Evolutionary conservation across 805 yeast species (phyloP), one percentile per base, ranked within the genome.

Genomic region (Nakazawaea wyomingensis): DNA sequence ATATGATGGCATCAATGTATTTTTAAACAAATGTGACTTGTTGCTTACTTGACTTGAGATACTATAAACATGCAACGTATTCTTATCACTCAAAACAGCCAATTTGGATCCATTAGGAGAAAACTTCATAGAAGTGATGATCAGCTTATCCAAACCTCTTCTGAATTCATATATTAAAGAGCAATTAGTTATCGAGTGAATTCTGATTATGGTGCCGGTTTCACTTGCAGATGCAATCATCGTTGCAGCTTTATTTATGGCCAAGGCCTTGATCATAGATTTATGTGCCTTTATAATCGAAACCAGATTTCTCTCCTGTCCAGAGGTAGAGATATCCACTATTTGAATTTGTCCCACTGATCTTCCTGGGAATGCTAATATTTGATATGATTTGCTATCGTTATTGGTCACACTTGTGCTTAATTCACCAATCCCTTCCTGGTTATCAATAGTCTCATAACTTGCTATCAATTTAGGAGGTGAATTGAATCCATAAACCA

Each of bases 41-140:
- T 80, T 52, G 21, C 50, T 43, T 11, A 46, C 43, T 13, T 44
- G 47, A 8, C 39, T 43, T 5, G 42, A 37, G 16, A 47, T 67
- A 55, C 82, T 85, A 64, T 78, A 93, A 3, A 91, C 76, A 62
- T 93, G 99, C 41, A 93, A 64, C 0, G 99, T 93, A 51, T 79
- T 82, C 57, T 91, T 93, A 62, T 88, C 96, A 13, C 95, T 83
- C 19, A 93, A 66, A 5, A 88, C 89, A 0, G 97, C 96, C 38
- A 93, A 67, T 53, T 79, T 76, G 9, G 78, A 61, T 37, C 88
- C 90, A 50, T 79, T 73, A 7, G 85, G 89, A 4, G 91, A 82
- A 58, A 91, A 89, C 42, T 80, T 80, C 82, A 93, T 81, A 6
- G 93, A 82, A 32, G 84, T 85, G 6, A 93, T 76, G 14, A 72